Base-by-base conservation (phyloP, 805 yeast species). In the Groenewaldozyma tartarivorans region DNA sequence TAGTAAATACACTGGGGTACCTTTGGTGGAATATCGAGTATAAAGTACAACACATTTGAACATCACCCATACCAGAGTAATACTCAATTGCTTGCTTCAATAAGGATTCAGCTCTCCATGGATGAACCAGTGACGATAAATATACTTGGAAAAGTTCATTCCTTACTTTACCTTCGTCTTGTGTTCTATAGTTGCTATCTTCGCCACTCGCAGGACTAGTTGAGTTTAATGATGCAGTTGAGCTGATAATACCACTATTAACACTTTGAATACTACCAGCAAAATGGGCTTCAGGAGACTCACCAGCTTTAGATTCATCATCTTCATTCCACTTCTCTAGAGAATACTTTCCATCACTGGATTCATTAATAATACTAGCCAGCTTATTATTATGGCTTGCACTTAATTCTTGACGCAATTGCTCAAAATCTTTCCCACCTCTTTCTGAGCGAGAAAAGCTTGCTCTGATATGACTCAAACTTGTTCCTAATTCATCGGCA, bases 31-130 rank as follows among this genome's bases (percentile, higher is more conserved):
- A 78, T 27, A 82, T 53, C 20, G 78, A 50, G 0, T 79, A 63
- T 27, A 82, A 48, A 0, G 81, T 68, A 4, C 81, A 70, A 45
- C 79, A 67, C 68, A 77, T 63, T 11, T 78, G 62, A 15, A 79
- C 51, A 54, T 82, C 86, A 1, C 90, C 90, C 48, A 78, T 81
- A 5, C 57, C 57, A 4, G 71, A 55, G 33, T 80, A 72, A 57
- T 72, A 78, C 18, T 68, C 68, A n/a, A 75, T 57, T 0, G 77
- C 74, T 48, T 74, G 64, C 36, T 61, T 51, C 7, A 82, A 62
- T 42, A 82, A 55, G 36, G 56, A 60, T 5, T 64, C 59, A 2
- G 81, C 71, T 15, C 67, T 63, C 82, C 87, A 82, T 0, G 88
- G 85, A 22, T 55, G 50, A 3, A 35, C 38, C 16, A 48, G 47